A percentile compares a stretch with the other conserved stretches of the same genome.
These are phyloP conservation scores for Thelonectria blattea DNA, from an alignment of 2,329 filamentous ascomycete genomes.

Conservation along the genomic window DNA sequence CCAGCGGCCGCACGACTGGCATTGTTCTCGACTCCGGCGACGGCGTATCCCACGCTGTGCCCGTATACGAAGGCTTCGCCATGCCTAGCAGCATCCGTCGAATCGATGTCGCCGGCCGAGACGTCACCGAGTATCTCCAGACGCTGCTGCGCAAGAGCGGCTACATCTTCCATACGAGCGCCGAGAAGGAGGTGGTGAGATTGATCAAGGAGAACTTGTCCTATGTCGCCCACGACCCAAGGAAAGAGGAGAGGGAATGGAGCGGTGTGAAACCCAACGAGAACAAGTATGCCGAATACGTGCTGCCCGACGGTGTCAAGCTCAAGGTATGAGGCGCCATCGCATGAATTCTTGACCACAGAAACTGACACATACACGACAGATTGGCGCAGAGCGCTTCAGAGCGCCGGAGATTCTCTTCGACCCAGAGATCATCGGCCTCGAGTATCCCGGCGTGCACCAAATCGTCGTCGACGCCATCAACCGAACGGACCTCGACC, in stretches of 20 bases:
- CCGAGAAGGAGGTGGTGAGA: slow-evolving; percentile 98
- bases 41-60: slow-evolving; percentile 95
- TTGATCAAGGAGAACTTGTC: slow-evolving; percentile 95
- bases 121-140: slow-evolving; percentile 96
- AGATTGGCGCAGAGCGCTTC: slow-evolving; percentile 94
- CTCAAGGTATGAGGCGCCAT: slow-evolving; percentile 71
- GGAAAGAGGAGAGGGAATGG: slow-evolving; percentile 97
- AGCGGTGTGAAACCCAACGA: slow-evolving; percentile 77
- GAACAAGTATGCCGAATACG: slow-evolving; percentile 83
- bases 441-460: slow-evolving; percentile 96
- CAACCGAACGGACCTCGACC: slow-evolving; percentile 91
- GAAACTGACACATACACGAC: slow-evolving; percentile 27
- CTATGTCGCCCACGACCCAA: slow-evolving; percentile 89
- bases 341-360: background rate
- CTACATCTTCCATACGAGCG: slow-evolving; percentile 95
- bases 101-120: slow-evolving; percentile 94
- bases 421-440: slow-evolving; percentile 91
- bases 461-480: slow-evolving; percentile 98
- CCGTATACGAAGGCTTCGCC: slow-evolving; percentile 96
- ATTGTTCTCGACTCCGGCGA: slow-evolving; percentile 96
- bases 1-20: slow-evolving; percentile 92
- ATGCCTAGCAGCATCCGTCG: slow-evolving; percentile 94
- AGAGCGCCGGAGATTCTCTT: slow-evolving; percentile 96
- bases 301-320: slow-evolving; percentile 89
- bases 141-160: slow-evolving; percentile 88